Conservation (phyloP, 768 basidiomycete genomes). For the Daedalea quercina region DNA sequence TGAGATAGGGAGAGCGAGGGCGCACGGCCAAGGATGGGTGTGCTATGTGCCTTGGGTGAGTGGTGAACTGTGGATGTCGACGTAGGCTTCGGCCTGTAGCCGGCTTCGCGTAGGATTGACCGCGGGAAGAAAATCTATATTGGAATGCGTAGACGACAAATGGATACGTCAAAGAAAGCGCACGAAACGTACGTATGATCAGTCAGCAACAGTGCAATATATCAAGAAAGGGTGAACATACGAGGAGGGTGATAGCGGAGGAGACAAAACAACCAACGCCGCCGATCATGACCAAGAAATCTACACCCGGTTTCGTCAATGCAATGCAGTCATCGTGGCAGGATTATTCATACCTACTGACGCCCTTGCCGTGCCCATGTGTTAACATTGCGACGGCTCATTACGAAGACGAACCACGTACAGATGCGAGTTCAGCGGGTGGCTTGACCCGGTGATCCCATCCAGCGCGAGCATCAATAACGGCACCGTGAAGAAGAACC, state of each 20-base stretch:
- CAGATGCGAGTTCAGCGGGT: conserved; percentile 46
- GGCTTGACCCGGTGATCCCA: conserved; percentile 40
- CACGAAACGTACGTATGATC: too few species aligned
- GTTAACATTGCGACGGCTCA: background rate
- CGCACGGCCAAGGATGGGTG: conserved; percentile 6
- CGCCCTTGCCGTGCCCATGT: background rate
- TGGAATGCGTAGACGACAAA: background rate
- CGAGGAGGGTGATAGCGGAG: conserved; percentile 73
- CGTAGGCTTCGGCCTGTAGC: conserved; percentile 42
- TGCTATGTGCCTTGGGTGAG: conserved; percentile 11
- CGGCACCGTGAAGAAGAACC: conserved; percentile 68
- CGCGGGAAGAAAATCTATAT: conserved; percentile 76
- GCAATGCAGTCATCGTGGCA: too few species aligned
- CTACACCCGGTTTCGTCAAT: background rate
- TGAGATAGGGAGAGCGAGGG: conserved; percentile 2
- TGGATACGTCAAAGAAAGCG: background rate
- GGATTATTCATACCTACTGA: background rate
- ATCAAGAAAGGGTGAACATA: conserved; percentile 33
- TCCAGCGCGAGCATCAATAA: conserved; percentile 63
- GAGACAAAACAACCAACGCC: conserved; percentile 75
- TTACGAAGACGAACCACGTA: conserved; percentile 35
- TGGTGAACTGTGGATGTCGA: conserved; percentile 14
- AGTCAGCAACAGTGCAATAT: too few species aligned
- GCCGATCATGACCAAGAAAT: conserved; percentile 58
- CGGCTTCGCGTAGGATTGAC: conserved; percentile 57